These are phyloP conservation scores for Calonectria montana DNA, from an alignment of 2,329 filamentous ascomycete genomes.

Conservation along the genomic window DNA sequence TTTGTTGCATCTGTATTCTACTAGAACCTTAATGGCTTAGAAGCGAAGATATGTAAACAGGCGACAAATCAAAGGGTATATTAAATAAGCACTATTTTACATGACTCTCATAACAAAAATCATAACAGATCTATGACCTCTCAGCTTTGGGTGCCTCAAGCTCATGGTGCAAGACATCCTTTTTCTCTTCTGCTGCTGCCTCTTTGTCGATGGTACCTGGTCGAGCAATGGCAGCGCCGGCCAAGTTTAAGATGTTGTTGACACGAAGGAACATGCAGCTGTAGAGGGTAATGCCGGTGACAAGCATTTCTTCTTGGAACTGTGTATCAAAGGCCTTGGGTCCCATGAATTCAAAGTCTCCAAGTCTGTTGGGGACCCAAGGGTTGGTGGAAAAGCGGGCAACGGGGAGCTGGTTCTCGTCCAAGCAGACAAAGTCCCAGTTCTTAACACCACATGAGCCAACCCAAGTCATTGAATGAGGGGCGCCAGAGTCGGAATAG, in stretches of 20 bases:
- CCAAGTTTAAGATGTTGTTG: background rate
- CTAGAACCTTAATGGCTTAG: too few relatives aligned
- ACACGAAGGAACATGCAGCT: background rate
- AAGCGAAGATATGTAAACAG: too few relatives aligned
- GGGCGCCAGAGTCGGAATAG: constrained; percentile 24
- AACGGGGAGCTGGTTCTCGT: constrained; percentile 29
- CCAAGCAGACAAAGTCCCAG: constrained; percentile 37
- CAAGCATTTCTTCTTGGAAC: background rate
- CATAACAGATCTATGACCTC: background rate
- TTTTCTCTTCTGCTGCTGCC: background rate
- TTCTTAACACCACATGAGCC: constrained; percentile 31
- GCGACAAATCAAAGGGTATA: background rate
- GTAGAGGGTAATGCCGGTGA: background rate
- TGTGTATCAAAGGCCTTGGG: constrained; percentile 9
- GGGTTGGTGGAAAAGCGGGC: constrained; percentile 31
- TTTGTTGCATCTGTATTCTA: background rate
- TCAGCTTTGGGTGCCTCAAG: background rate
- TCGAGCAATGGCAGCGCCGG: background rate
- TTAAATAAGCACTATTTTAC: background rate
- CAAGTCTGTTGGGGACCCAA: constrained; percentile 28
- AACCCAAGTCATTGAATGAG: constrained; percentile 30
- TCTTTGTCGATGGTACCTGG: background rate
- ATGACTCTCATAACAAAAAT: background rate
- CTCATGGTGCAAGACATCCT: background rate
- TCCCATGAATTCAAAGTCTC: constrained; percentile 33